These are phyloP conservation scores for Vitis amurensis DNA, from an alignment of 164 flowering plant genomes.

Conservation along the genomic window DNA sequence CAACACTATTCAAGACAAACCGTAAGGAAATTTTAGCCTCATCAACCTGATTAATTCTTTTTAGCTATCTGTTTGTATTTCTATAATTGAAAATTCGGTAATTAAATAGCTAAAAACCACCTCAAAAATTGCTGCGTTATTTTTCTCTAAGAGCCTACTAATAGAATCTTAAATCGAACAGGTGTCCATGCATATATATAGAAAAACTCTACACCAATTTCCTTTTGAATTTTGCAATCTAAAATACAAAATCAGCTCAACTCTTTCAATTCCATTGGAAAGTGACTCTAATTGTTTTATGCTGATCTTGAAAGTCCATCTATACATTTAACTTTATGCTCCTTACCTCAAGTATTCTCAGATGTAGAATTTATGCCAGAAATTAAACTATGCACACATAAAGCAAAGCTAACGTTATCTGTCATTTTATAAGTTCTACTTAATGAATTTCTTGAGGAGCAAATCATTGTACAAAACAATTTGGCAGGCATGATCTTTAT, in stretches of 20 bases:
- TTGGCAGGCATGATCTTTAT: no score
- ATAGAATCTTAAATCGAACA: background rate
- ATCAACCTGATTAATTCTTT: background rate
- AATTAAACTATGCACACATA: no score
- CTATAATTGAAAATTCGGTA: background rate
- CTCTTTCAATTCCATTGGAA: background rate
- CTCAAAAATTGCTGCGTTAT: background rate
- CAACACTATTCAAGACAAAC: conserved; percentile 74
- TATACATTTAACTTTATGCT: background rate
- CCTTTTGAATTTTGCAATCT: background rate
- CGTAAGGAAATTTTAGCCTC: conserved; percentile 42
- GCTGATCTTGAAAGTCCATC: background rate
- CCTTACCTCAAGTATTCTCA: background rate
- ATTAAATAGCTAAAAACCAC: background rate
- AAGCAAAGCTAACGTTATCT: no score
- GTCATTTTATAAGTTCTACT: no score
- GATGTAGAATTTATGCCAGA: no score
- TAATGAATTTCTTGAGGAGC: no score
- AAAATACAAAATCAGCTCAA: background rate
- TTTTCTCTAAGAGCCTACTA: background rate
- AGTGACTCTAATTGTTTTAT: background rate
- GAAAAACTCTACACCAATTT: background rate
- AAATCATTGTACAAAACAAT: no score
- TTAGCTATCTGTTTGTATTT: background rate
- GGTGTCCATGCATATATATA: background rate